Percentiles rank a stretch among this genome's conserved stretches.
Evolutionary conservation across 2,329 filamentous ascomycete species (phyloP).

Genomic region (Claviceps citrina): DNA sequence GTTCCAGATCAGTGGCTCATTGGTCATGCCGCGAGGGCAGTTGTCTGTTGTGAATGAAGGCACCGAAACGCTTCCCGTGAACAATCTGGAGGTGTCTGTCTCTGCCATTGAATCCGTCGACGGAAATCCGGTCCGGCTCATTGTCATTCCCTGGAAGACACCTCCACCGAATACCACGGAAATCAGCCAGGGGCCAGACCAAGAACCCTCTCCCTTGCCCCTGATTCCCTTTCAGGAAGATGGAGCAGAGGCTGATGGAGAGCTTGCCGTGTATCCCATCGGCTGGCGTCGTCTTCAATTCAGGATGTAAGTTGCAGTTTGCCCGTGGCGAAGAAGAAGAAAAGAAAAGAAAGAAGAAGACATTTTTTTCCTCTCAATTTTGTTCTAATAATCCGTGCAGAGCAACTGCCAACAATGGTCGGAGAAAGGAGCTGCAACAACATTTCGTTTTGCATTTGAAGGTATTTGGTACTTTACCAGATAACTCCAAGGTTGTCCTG

Average conservation of each 20-base stretch:
- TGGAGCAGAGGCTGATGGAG: slow-evolving; percentile 47
- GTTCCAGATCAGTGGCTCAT: slow-evolving; percentile 85
- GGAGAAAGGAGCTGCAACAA: slow-evolving; percentile 87
- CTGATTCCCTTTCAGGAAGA: slow-evolving; percentile 53
- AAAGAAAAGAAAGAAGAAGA: too few relatives aligned
- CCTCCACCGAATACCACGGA: slow-evolving; percentile 66
- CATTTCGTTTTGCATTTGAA: slow-evolving; percentile 87
- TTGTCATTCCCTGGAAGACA: slow-evolving; percentile 96
- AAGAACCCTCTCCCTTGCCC: slow-evolving; percentile 72
- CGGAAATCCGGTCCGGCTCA: slow-evolving; percentile 79
- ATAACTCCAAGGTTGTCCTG: slow-evolving; percentile 66
- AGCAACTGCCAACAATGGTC: slow-evolving; percentile 89
- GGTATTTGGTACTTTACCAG: slow-evolving; percentile 67
- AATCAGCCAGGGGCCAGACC: slow-evolving; percentile 50
- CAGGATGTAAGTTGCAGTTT: slow-evolving; percentile 48
- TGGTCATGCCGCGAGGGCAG: slow-evolving; percentile 64
- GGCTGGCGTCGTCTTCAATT: slow-evolving; percentile 92
- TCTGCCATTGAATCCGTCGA: slow-evolving; percentile 92
- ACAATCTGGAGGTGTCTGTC: slow-evolving; percentile 70
- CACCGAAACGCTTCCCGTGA: slow-evolving; percentile 69
- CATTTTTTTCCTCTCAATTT: not conserved
- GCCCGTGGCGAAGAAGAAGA: too few relatives aligned
- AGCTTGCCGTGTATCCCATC: slow-evolving; percentile 81
- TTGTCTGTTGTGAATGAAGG: slow-evolving; percentile 71
- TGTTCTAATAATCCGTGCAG: slow-evolving; percentile 22